Evolutionary conservation across 2,329 filamentous ascomycete species (phyloP).

Genomic region (Hypomyces rosellus): DNA sequence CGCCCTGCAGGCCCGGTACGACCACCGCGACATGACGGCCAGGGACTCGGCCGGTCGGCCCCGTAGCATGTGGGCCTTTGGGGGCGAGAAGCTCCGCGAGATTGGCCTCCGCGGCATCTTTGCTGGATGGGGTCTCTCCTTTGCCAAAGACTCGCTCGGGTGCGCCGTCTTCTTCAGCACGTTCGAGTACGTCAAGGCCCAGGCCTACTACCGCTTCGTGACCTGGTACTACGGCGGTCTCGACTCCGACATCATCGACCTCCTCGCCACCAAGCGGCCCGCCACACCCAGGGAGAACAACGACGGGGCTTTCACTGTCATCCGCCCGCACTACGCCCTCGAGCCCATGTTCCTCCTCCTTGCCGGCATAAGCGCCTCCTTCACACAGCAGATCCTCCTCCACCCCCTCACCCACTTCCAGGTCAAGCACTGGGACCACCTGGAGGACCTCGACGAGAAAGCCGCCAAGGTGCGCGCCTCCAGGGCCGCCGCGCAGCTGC

Average conservation of each 20-base stretch:
- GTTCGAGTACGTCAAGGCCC: slow-evolving; percentile 71
- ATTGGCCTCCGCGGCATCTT: slow-evolving; percentile 69
- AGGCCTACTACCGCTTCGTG: slow-evolving; percentile 64
- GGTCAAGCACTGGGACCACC: slow-evolving; percentile 63
- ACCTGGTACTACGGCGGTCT: slow-evolving; percentile 61
- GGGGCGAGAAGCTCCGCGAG: slow-evolving; percentile 55
- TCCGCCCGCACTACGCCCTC: slow-evolving; percentile 67
- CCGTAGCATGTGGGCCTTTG: slow-evolving; percentile 68
- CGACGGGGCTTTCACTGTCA: slow-evolving; percentile 39
- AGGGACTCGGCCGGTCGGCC: slow-evolving; percentile 35
- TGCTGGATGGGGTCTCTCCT: slow-evolving; percentile 63
- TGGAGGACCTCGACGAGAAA: slow-evolving; percentile 64
- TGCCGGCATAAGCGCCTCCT: slow-evolving; percentile 62
- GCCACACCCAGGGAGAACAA: slow-evolving; percentile 16
- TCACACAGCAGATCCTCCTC: slow-evolving; percentile 62
- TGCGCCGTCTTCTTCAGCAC: slow-evolving; percentile 67
- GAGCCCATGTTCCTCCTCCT: slow-evolving; percentile 66
- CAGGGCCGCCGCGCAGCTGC: slow-evolving; percentile 1
- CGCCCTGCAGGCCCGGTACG: slow-evolving; percentile 67
- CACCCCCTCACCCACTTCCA: slow-evolving; percentile 67
- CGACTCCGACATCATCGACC: slow-evolving; percentile 44
- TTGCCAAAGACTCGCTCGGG: slow-evolving; percentile 64
- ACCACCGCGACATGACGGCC: slow-evolving; percentile 45
- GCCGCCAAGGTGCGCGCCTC: slow-evolving; percentile 39
- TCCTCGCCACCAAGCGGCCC: slow-evolving; percentile 42